A percentile compares a stretch with the other conserved stretches of the same genome.
Evolutionary conservation across 2,329 filamentous ascomycete species (phyloP).

Genomic region (Fusarium nurragi): DNA sequence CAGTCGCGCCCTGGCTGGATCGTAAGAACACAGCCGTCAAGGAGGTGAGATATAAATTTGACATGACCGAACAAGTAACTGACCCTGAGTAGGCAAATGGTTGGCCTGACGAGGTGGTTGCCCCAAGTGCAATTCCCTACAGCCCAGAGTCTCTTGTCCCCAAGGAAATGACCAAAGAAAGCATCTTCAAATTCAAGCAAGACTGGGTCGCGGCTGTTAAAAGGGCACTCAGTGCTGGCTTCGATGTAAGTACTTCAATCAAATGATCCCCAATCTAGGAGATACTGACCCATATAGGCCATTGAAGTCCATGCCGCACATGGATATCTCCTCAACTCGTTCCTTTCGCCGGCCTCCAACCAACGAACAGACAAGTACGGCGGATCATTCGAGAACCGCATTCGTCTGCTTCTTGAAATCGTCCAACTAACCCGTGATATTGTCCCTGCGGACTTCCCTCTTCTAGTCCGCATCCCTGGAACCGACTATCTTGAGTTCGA

Average conservation of each 20-base stretch:
- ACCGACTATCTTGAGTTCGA: conserved; percentile 76
- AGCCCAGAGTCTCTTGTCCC: conserved; percentile 34
- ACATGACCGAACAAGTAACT: not conserved
- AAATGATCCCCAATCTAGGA: too few species aligned
- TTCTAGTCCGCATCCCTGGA: conserved; percentile 73
- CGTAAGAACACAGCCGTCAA: conserved; percentile 39
- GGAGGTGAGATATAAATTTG: conserved; percentile 18
- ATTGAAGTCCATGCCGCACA: conserved; percentile 55
- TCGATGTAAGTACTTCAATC: conserved; percentile 24
- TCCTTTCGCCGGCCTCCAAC: conserved; percentile 61
- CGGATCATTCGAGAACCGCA: conserved; percentile 54
- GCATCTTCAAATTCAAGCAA: conserved; percentile 39
- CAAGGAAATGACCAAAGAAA: conserved; percentile 37
- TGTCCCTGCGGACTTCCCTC: conserved; percentile 53
- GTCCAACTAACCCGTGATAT: conserved; percentile 44
- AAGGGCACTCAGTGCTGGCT: conserved; percentile 33
- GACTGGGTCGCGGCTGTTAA: conserved; percentile 36
- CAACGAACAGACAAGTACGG: conserved; percentile 63
- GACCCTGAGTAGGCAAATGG: conserved; percentile 28
- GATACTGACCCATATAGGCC: not conserved
- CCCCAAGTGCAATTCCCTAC: conserved; percentile 36
- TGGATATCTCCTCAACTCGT: conserved; percentile 63
- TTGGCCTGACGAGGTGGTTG: conserved; percentile 42
- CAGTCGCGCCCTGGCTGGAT: conserved; percentile 41
- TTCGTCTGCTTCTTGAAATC: conserved; percentile 58